Evolutionary conservation across 257 asterid genomes (phyloP).

Genomic region (Nicotiana knightiana): DNA sequence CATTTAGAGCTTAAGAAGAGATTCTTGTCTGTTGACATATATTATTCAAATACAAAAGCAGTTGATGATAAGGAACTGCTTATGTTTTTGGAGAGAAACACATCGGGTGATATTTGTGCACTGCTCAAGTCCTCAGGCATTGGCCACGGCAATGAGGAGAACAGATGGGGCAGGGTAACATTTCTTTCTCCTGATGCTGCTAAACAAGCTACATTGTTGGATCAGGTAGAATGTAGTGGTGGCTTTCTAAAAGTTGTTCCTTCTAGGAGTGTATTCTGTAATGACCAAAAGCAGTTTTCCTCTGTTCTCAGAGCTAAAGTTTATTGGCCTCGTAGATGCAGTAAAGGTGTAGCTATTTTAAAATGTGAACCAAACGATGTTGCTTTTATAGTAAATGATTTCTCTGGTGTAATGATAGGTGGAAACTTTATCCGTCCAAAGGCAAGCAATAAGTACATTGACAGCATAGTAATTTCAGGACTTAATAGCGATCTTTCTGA

Average conservation of each 20-base stretch:
- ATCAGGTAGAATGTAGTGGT: conserved; percentile 37
- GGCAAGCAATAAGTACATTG: conserved; percentile 26
- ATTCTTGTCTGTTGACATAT: conserved; percentile 66
- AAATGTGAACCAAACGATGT: conserved; percentile 62
- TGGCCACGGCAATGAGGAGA: conserved; percentile 43
- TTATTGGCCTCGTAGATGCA: conserved; percentile 79
- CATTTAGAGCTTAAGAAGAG: conserved; percentile 83
- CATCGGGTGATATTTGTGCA: conserved; percentile 53
- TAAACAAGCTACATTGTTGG: conserved; percentile 41
- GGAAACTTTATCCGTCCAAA: conserved; percentile 33
- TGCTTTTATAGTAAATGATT: conserved; percentile 35
- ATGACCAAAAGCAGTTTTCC: conserved; percentile 45
- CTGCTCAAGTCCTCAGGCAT: conserved; percentile 37
- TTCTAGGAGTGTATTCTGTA: conserved; percentile 36
- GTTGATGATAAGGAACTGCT: conserved; percentile 64
- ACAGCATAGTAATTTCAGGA: conserved; percentile 43
- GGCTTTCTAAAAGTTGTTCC: conserved; percentile 57
- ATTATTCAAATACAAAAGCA: conserved; percentile 38
- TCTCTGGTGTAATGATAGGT: conserved; percentile 37
- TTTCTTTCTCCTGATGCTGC: conserved; percentile 86
- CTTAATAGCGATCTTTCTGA: conserved; percentile 57
- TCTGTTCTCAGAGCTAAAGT: conserved; percentile 61
- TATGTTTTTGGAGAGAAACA: conserved; percentile 50
- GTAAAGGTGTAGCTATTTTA: conserved; percentile 70
- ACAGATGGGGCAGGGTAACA: conserved; percentile 83